Percentiles rank a stretch among this genome's conserved stretches.
These are phyloP conservation scores for Solanum infundibuliforme DNA, from an alignment of 257 asterid species.

Conservation along the genomic window DNA sequence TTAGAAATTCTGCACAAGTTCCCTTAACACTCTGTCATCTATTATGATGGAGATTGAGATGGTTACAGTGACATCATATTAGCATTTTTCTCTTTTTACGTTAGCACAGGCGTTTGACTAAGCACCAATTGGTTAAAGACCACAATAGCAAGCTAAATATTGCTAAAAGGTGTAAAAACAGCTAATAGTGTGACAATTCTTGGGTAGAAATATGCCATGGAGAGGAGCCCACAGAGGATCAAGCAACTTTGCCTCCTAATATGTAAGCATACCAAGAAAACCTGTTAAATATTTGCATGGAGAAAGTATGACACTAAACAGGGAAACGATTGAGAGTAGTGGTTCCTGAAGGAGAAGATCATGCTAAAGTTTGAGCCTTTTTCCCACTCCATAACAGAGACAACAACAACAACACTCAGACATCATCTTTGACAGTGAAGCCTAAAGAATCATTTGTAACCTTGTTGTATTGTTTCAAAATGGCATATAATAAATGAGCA, in stretches of 20 bases:
- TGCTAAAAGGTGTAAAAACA: background rate
- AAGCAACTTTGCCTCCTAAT: background rate
- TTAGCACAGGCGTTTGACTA: background rate
- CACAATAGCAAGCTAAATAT: background rate
- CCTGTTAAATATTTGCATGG: background rate
- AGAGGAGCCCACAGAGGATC: background rate
- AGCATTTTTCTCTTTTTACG: background rate
- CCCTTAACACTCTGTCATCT: background rate
- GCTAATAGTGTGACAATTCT: background rate
- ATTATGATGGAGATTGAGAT: background rate
- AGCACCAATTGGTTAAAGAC: background rate
- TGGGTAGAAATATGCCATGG: background rate
- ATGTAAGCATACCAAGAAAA: background rate
- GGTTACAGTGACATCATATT: background rate
- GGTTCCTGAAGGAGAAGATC: background rate
- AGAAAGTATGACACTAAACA: background rate
- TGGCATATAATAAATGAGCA: background rate
- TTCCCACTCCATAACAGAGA: background rate
- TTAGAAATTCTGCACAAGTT: background rate
- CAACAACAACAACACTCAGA: background rate
- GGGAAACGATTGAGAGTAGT: background rate
- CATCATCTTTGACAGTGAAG: background rate
- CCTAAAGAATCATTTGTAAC: background rate
- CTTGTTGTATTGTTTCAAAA: background rate
- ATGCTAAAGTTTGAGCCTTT: background rate